A percentile compares a stretch with the other conserved stretches of the same genome.
Conservation (phyloP, 2,329 filamentous ascomycete species). For the Colletotrichum sojae region DNA sequence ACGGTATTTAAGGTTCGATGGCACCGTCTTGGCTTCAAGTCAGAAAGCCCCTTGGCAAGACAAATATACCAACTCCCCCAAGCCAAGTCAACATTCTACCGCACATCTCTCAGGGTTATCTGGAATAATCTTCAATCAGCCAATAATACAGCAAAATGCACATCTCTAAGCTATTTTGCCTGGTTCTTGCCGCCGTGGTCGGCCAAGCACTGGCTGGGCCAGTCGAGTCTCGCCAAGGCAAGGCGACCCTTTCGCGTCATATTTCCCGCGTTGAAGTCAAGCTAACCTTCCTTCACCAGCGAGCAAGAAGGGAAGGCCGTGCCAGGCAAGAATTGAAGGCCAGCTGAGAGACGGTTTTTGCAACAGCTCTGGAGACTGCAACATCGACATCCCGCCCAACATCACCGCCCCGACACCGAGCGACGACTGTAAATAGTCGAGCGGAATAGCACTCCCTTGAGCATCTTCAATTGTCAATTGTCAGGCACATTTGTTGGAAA, state of each 20-base stretch:
- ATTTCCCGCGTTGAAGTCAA: not conserved
- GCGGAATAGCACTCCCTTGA: too few relatives aligned
- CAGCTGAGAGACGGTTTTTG: constrained; percentile 45
- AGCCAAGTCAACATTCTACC: too few relatives aligned
- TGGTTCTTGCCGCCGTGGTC: not conserved
- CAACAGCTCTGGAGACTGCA: constrained; percentile 49
- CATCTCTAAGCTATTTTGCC: not conserved
- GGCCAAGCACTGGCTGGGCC: not conserved
- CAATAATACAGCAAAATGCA: not conserved
- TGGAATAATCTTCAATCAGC: not conserved
- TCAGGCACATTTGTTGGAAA: too few relatives aligned
- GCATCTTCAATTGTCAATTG: too few relatives aligned
- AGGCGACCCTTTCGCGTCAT: not conserved
- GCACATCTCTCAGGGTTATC: too few relatives aligned
- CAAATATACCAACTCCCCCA: too few relatives aligned
- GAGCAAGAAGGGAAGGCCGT: constrained; percentile 27
- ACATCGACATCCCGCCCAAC: constrained; percentile 29
- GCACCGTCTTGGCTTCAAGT: too few relatives aligned
- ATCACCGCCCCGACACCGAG: constrained; percentile 1
- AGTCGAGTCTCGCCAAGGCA: not conserved
- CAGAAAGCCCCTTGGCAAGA: too few relatives aligned
- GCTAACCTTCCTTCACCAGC: not conserved
- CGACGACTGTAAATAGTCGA: not conserved
- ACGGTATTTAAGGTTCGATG: too few relatives aligned
- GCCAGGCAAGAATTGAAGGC: constrained; percentile 32